A percentile compares a stretch with the other conserved stretches of the same genome.
Conservation (phyloP, 2,329 filamentous ascomycete genomes). For the Cercospora nicotianae region DNA sequence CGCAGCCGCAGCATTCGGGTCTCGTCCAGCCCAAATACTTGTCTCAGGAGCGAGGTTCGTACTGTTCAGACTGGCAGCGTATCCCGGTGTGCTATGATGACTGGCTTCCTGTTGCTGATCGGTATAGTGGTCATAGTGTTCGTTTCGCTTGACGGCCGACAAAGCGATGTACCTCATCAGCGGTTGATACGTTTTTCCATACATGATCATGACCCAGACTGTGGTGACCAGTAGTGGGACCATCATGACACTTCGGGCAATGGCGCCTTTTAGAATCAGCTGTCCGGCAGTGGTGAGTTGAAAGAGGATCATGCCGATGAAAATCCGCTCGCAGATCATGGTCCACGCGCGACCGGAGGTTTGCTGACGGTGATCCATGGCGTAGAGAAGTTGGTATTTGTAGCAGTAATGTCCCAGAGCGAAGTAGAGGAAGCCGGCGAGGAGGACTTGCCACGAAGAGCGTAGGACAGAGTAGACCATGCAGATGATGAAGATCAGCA, state of each 20-base stretch:
- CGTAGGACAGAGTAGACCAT: constrained; percentile 88
- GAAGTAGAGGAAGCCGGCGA: constrained; percentile 82
- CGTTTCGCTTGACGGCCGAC: constrained; percentile 71
- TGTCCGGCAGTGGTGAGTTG: constrained; percentile 89
- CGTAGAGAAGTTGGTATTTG: constrained; percentile 96
- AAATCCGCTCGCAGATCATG: constrained; percentile 90
- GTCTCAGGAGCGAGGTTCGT: constrained; percentile 37
- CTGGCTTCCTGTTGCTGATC: constrained; percentile 17
- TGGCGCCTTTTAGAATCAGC: constrained; percentile 71
- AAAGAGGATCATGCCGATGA: constrained; percentile 83
- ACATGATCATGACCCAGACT: constrained; percentile 86
- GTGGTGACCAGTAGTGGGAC: constrained; percentile 76
- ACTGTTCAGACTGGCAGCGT: constrained; percentile 27
- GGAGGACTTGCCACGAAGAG: constrained; percentile 74
- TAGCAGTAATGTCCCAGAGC: constrained; percentile 81
- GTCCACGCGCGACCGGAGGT: constrained; percentile 92
- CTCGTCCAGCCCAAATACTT: constrained; percentile 42
- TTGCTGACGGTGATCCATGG: constrained; percentile 96
- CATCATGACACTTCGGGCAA: constrained; percentile 70
- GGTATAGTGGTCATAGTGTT: constrained; percentile 50
- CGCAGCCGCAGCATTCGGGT: constrained; percentile 8
- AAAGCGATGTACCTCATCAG: constrained; percentile 91
- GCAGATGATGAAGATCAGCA: constrained; percentile 92
- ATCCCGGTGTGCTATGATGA: constrained; percentile 33
- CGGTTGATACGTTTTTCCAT: constrained; percentile 76